These are phyloP conservation scores for Paxillus rubicundulus DNA, from an alignment of 768 basidiomycete species.

Conservation along the genomic window DNA sequence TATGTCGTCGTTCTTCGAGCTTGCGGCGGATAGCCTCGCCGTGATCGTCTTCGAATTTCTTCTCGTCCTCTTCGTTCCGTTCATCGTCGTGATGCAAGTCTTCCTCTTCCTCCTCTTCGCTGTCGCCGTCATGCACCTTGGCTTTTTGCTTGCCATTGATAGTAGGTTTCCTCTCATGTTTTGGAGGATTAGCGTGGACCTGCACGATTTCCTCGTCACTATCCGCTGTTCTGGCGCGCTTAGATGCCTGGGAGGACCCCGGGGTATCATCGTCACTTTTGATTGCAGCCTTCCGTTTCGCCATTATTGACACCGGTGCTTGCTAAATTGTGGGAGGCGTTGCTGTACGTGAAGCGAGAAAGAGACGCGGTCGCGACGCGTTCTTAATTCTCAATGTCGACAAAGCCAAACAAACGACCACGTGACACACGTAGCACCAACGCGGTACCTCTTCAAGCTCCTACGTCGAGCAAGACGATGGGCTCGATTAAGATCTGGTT, in stretches of 20 bases:
- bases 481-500: not conserved
- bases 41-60: constrained; percentile 61
- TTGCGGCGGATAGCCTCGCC: constrained; percentile 54
- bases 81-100: constrained; percentile 36
- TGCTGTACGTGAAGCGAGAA: constrained; percentile 1
- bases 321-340: constrained; percentile 1
- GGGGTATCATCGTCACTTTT: constrained; percentile 44
- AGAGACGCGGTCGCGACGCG: constrained; percentile 29
- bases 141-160: constrained; percentile 34
- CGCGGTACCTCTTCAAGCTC: too few species aligned
- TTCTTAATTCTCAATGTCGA: constrained; percentile 13
- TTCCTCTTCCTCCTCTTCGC: constrained; percentile 31
- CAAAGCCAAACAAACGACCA: constrained; percentile 22
- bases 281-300: constrained; percentile 48
- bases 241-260: constrained; percentile 35
- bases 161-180: constrained; percentile 28
- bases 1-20: constrained; percentile 44
- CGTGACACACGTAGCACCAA: not conserved
- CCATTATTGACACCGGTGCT: constrained; percentile 37
- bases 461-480: not conserved
- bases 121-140: constrained; percentile 27
- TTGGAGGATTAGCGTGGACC: constrained; percentile 12
- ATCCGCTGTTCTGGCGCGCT: constrained; percentile 45
- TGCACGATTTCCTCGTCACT: constrained; percentile 31
- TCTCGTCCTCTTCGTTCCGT: constrained; percentile 55